A percentile compares a stretch with the other conserved stretches of the same genome.
phyloP scores from a whole-genome alignment of 1,284 basidiomycete species.

The Garcileccinum viscosum region DNA sequence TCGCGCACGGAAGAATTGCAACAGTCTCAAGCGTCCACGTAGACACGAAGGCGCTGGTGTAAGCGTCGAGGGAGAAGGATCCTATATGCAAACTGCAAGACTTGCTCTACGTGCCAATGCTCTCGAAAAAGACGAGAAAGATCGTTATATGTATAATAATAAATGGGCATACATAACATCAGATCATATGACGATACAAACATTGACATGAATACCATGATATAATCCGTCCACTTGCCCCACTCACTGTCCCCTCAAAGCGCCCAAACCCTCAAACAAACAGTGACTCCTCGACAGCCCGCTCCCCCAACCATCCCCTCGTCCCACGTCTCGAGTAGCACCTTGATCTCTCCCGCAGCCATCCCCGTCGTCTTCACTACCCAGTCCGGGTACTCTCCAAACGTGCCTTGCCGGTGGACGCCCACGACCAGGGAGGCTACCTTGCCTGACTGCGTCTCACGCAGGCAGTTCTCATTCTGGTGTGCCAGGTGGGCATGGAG shows the following conservation, averaged over 20 bases:
- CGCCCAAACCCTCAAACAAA: not conserved
- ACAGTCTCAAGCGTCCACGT: too few species aligned
- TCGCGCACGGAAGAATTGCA: not conserved
- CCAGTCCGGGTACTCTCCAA: constrained; percentile 27
- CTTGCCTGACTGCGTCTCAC: constrained; percentile 17
- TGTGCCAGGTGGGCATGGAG: constrained; percentile 16
- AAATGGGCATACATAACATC: not conserved
- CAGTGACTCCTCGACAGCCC: constrained; percentile 18
- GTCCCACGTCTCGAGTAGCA: constrained; percentile 24
- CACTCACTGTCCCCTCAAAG: not conserved
- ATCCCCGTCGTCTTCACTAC: constrained; percentile 17
- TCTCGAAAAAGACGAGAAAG: not conserved
- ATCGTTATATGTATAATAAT: not conserved
- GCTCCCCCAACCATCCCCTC: constrained; percentile 20
- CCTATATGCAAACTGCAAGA: not conserved
- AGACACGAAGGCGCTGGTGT: not conserved
- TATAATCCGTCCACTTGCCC: too few species aligned
- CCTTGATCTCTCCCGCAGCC: constrained; percentile 26
- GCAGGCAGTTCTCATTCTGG: constrained; percentile 26
- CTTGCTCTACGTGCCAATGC: not conserved
- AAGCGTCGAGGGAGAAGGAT: not conserved
- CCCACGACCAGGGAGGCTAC: constrained; percentile 13
- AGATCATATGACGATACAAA: not conserved
- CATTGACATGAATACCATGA: too few species aligned
- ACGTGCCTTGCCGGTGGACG: constrained; percentile 27